Base-by-base conservation (phyloP, 2,329 filamentous ascomycete species). In the Microsporum audouinii region DNA sequence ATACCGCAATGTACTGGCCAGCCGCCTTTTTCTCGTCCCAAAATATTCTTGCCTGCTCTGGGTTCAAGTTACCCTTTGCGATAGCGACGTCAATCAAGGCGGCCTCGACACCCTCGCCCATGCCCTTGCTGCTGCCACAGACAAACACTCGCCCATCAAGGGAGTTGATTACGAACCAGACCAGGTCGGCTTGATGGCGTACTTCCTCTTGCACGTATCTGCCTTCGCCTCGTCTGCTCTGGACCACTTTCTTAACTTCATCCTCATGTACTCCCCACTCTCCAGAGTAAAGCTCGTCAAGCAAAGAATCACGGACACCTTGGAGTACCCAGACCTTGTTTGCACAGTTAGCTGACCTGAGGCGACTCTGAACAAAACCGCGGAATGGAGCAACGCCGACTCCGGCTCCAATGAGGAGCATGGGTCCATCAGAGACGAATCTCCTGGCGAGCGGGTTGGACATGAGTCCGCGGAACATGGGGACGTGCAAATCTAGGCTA, bases 381-480 rank as follows among this genome's bases (percentile, higher is more conserved):
- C 94, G 86, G 85, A 99, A 99, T 0, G 94, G 94, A 8, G 94
- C 94, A 74, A 99, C 92, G 65, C 94, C 94, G 27, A 99, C 94
- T 60, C 94, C 94, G 3, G 94, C 94, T 36, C 94, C 94, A 68
- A 99, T 96, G 56, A 99, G 83, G 41, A 99, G 85, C 94, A 99
- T 99, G 0, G 94, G 94, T 0, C 94, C 94, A 72, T 99, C 92
- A 2, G 88, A 86, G 59, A 90, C 87, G 71, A 97, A 99, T 71
- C 96, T 86, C 71, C 87, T 88, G 8, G 91, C 94, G 1, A 99
- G 82, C 0, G 94, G 94, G 73, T 99, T 99, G 64, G 91, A 87
- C 94, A 99, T 99, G 49, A 99, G 80, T 0, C 94, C 94, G 70
- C 95, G 91, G 83, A 99, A 99, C 89, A 99, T 96, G 68, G 94